phyloP scores from a whole-genome alignment of 805 yeast genomes.

The Cyberlindnera veronae region DNA sequence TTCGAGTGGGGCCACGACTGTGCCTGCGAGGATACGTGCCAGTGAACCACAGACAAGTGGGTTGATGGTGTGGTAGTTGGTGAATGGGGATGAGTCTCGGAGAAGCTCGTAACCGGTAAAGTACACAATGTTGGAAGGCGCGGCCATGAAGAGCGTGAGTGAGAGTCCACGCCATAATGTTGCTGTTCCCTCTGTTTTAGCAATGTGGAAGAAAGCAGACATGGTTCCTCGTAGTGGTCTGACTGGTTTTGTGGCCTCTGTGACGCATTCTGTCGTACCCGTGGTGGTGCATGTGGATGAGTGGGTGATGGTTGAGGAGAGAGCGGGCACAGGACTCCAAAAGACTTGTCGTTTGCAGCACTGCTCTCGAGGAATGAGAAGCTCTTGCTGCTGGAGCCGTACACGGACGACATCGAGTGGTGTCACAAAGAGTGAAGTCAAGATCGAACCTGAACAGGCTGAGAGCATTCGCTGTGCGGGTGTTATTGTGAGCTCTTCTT shows the following conservation, averaged over 20 bases:
- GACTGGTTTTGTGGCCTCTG: constrained; percentile 24
- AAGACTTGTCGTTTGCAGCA: constrained; percentile 39
- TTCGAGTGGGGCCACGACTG: constrained; percentile 84
- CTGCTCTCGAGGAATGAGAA: constrained; percentile 43
- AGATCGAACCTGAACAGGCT: constrained; percentile 71
- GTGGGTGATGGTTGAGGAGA: constrained; percentile 8
- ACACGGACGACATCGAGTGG: constrained; percentile 81
- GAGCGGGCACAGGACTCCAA: constrained; percentile 26
- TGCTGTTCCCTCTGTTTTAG: constrained; percentile 64
- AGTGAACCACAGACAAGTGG: constrained; percentile 84
- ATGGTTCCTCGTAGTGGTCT: constrained; percentile 56
- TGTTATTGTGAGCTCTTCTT: constrained; percentile 35
- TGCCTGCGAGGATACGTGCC: constrained; percentile 81
- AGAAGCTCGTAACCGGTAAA: constrained; percentile 90
- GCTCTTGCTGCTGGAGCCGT: constrained; percentile 73
- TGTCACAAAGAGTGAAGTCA: constrained; percentile 71
- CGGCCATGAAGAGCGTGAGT: constrained; percentile 78
- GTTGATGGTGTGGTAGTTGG: constrained; percentile 41
- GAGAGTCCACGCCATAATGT: constrained; percentile 91
- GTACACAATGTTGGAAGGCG: constrained; percentile 90
- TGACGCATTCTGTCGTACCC: constrained; percentile 14
- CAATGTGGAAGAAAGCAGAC: constrained; percentile 67
- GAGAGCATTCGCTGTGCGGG: constrained; percentile 66
- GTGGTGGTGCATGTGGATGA: constrained; percentile 11
- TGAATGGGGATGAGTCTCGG: constrained; percentile 67